These are phyloP conservation scores for Solioccasus polychromus DNA, from an alignment of 768 basidiomycete species.

Conservation along the genomic window DNA sequence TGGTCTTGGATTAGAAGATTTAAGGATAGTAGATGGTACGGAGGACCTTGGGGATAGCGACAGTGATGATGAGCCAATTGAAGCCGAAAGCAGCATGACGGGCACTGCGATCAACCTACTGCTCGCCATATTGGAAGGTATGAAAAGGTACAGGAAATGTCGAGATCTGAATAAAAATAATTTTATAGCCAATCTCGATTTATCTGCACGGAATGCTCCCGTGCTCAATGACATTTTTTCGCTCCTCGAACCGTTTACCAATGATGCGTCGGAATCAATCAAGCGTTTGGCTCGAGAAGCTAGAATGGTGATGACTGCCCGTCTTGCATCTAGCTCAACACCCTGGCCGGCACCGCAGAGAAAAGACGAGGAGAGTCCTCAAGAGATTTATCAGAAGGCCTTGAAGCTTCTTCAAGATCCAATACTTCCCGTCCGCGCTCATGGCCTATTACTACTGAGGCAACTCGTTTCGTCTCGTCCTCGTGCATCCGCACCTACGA, in stretches of 20 bases:
- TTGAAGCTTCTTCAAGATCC: conserved; percentile 88
- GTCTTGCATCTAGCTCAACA: conserved; percentile 60
- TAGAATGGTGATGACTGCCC: conserved; percentile 78
- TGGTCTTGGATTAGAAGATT: conserved; percentile 33
- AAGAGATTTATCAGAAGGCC: conserved; percentile 81
- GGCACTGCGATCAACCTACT: conserved; percentile 79
- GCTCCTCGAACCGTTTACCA: conserved; percentile 56
- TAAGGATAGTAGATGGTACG: conserved; percentile 37
- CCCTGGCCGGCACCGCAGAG: conserved; percentile 17
- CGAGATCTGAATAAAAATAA: not conserved
- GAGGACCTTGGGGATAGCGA: conserved; percentile 48
- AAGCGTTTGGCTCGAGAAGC: conserved; percentile 73
- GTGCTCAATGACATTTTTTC: conserved; percentile 69
- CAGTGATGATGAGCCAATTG: conserved; percentile 51
- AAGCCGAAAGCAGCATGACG: conserved; percentile 60
- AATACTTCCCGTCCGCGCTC: conserved; percentile 89
- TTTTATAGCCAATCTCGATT: conserved; percentile 45
- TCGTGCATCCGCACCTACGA: conserved; percentile 11
- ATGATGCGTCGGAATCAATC: conserved; percentile 45
- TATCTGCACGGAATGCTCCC: conserved; percentile 59
- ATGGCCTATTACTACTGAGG: conserved; percentile 81
- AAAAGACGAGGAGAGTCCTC: conserved; percentile 34
- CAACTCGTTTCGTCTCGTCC: conserved; percentile 56
- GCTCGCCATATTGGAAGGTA: conserved; percentile 86
- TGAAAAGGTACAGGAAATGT: conserved; percentile 1